Conservation (phyloP, 257 asterid species). For the Lithospermum erythrorhizon region DNA sequence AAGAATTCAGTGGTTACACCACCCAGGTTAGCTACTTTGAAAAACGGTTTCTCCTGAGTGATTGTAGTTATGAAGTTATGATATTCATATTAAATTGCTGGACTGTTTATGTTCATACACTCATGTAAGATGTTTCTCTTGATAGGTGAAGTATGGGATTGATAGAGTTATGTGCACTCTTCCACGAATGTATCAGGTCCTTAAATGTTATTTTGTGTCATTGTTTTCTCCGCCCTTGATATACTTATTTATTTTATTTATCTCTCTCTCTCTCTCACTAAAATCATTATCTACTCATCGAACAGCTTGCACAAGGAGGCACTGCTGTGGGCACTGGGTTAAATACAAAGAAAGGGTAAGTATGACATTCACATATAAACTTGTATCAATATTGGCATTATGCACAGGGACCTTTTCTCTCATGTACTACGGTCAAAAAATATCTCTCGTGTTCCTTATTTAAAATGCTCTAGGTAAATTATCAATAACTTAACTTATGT, state of each 20-base stretch:
- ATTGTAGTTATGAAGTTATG: constrained; percentile 7
- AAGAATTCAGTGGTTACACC: constrained; percentile 93
- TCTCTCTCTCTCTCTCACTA: constrained; percentile 4
- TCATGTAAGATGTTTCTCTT: constrained; percentile 1
- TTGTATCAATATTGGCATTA: not conserved
- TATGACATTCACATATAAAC: not conserved
- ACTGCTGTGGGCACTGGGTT: constrained; percentile 99
- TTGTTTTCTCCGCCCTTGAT: not conserved
- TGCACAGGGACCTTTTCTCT: not conserved
- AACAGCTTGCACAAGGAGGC: constrained; percentile 99
- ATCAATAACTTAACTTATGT: constrained; percentile 5
- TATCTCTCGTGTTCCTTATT: not conserved
- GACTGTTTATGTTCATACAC: constrained; percentile 3
- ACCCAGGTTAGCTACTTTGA: constrained; percentile 63
- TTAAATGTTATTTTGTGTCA: not conserved
- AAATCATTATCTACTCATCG: constrained; percentile 18
- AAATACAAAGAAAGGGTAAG: constrained; percentile 91
- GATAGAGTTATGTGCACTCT: constrained; percentile 77
- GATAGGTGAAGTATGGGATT: constrained; percentile 87
- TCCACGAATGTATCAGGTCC: constrained; percentile 89
- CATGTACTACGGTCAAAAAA: not conserved
- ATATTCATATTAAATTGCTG: constrained; percentile 8
- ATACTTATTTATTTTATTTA: constrained; percentile 12
- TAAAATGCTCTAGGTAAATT: not conserved
- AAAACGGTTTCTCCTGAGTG: constrained; percentile 3